Conservation (phyloP, 108 stramenopile species). For the Nitzschia sp. region DNA sequence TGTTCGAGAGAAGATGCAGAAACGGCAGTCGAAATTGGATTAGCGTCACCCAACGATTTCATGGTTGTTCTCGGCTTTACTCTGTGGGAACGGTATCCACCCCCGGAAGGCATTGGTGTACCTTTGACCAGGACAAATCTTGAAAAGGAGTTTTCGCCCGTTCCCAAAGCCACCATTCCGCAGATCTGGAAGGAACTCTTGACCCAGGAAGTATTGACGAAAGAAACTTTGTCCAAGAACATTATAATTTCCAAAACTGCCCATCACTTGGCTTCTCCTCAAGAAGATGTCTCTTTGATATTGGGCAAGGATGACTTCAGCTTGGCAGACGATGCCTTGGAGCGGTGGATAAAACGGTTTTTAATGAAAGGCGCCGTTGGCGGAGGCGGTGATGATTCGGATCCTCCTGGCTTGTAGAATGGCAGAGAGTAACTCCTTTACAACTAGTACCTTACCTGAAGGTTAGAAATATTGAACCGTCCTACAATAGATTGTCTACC, state of each 20-base stretch:
- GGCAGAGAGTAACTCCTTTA: too few species aligned
- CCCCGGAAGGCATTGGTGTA: constrained; percentile 40
- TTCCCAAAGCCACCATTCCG: constrained; percentile 40
- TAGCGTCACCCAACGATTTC: constrained; percentile 69
- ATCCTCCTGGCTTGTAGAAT: too few species aligned
- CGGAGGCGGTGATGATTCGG: too few species aligned
- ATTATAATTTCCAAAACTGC: constrained; percentile 47
- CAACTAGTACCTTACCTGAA: too few species aligned
- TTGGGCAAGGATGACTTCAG: not conserved
- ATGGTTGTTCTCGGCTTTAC: constrained; percentile 61
- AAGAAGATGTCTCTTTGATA: not conserved
- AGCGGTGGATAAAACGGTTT: constrained; percentile 23
- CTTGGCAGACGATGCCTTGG: constrained; percentile 23
- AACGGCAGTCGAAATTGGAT: constrained; percentile 53
- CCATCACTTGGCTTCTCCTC: constrained; percentile 38
- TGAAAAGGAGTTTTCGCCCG: constrained; percentile 59
- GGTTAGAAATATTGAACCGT: too few species aligned
- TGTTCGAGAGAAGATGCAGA: constrained; percentile 65
- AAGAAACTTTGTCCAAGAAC: constrained; percentile 45
- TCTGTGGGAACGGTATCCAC: constrained; percentile 61
- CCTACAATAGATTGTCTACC: too few species aligned
- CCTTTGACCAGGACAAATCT: constrained; percentile 49
- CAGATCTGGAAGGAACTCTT: constrained; percentile 49
- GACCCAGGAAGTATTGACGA: constrained; percentile 60
- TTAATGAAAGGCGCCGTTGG: constrained; percentile 7